Evolutionary conservation across 495 filamentous ascomycete genomes (phyloP).

Genomic region (Aspergillus sparsus): DNA sequence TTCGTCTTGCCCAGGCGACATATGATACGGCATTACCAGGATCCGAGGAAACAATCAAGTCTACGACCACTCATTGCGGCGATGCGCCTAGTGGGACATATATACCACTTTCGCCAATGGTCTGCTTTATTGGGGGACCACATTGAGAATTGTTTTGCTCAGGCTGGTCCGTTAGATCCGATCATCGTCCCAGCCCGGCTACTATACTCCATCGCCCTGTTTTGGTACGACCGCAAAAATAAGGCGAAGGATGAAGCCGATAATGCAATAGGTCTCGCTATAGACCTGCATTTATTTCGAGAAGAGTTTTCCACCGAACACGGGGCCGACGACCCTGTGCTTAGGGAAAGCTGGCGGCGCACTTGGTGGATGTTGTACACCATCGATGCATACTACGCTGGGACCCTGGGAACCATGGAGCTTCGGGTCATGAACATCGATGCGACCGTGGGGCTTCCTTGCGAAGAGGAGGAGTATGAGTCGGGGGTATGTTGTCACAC

Average conservation of each 20-base stretch:
- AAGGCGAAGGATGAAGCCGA: conserved; percentile 30
- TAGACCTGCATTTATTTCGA: conserved; percentile 30
- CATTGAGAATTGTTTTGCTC: conserved; percentile 49
- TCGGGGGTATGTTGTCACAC: conserved; percentile 57
- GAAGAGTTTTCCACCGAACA: conserved; percentile 24
- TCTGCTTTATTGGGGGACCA: conserved; percentile 24
- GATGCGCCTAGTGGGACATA: conserved; percentile 31
- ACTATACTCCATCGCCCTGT: conserved; percentile 36
- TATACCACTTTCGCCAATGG: conserved; percentile 27
- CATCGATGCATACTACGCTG: conserved; percentile 34
- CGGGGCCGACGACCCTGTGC: conserved; percentile 25
- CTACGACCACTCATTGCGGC: conserved; percentile 26
- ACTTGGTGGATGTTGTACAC: conserved; percentile 43
- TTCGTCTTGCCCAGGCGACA: conserved; percentile 27
- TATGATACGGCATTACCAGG: conserved; percentile 21
- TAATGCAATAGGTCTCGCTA: conserved; percentile 39
- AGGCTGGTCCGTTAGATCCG: conserved; percentile 47
- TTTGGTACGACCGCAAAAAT: conserved; percentile 33
- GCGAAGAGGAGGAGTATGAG: conserved; percentile 71
- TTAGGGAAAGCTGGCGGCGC: conserved; percentile 37
- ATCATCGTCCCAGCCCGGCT: conserved; percentile 33
- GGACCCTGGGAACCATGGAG: conserved; percentile 32
- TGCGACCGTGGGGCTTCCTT: conserved; percentile 67
- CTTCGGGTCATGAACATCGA: conserved; percentile 58
- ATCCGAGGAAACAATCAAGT: conserved; percentile 23